phyloP scores from a whole-genome alignment of 768 basidiomycete genomes.

The Boletus edulis region DNA sequence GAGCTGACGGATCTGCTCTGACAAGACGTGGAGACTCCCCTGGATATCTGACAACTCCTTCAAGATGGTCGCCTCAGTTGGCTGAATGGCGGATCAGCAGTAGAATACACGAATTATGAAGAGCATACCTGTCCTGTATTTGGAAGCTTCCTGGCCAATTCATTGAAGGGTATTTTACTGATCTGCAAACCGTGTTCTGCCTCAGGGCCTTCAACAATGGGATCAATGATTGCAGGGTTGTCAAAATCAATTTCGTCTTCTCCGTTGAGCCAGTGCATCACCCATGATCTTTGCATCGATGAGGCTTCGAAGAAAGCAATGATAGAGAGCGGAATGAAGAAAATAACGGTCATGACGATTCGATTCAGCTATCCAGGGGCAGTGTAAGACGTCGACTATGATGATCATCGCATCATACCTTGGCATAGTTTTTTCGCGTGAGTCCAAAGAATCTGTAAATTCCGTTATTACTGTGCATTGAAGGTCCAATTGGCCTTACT shows the following conservation, averaged over 20 bases:
- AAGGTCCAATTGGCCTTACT: slow-evolving; percentile 49
- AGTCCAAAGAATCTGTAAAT: slow-evolving; percentile 43
- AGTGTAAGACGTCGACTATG: neutral
- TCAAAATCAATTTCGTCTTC: slow-evolving; percentile 60
- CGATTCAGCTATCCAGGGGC: slow-evolving; percentile 59
- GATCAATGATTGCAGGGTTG: slow-evolving; percentile 53
- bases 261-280: slow-evolving; percentile 64
- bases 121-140: slow-evolving; percentile 62
- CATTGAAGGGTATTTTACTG: slow-evolving; percentile 65
- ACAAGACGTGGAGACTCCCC: slow-evolving; percentile 37
- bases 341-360: slow-evolving; percentile 72
- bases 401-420: slow-evolving; percentile 33
- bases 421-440: slow-evolving; percentile 54
- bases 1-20: slow-evolving; percentile 34
- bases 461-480: slow-evolving; percentile 1
- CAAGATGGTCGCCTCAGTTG: slow-evolving; percentile 65
- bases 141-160: slow-evolving; percentile 70
- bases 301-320: slow-evolving; percentile 77
- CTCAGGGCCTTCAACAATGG: slow-evolving; percentile 54
- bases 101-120: neutral
- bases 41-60: slow-evolving; percentile 61
- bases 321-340: slow-evolving; percentile 71
- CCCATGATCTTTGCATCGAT: slow-evolving; percentile 55
- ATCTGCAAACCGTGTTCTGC: slow-evolving; percentile 58
- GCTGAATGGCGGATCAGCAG: slow-evolving; percentile 42